Conservation (phyloP, 2,329 filamentous ascomycete species). For the Trichoderma arundinaceum region DNA sequence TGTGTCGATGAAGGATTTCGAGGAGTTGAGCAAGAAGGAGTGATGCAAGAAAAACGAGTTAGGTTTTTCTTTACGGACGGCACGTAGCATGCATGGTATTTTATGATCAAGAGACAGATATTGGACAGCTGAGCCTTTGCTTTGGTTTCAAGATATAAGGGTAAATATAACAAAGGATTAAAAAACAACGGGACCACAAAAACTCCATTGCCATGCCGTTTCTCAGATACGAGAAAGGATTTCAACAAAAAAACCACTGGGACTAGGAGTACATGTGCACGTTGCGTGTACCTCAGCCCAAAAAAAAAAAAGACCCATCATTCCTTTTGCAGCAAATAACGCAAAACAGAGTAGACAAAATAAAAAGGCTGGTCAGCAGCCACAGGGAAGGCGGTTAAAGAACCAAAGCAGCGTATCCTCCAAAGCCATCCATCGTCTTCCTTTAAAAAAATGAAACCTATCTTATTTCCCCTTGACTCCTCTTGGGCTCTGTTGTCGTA, state of each 20-base stretch:
- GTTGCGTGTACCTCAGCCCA: slow-evolving; percentile 38
- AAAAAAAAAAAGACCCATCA: slow-evolving; percentile 44
- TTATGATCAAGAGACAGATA: slow-evolving; percentile 1
- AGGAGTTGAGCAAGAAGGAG: slow-evolving; percentile 31
- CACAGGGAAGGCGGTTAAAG: background rate
- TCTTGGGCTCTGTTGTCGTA: slow-evolving; percentile 9
- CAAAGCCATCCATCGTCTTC: slow-evolving; percentile 12
- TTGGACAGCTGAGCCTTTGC: slow-evolving; percentile 8
- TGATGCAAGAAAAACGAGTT: background rate
- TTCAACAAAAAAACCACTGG: background rate
- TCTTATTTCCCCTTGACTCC: background rate
- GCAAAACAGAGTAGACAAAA: background rate
- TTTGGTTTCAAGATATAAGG: background rate
- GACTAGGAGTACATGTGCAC: background rate
- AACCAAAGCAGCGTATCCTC: slow-evolving; percentile 15
- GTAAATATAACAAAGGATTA: slow-evolving; percentile 22
- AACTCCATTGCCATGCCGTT: slow-evolving; percentile 30
- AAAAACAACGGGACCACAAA: slow-evolving; percentile 18
- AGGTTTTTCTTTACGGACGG: background rate
- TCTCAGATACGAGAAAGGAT: slow-evolving; percentile 33
- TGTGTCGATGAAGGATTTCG: slow-evolving; percentile 59
- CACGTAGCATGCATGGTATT: background rate
- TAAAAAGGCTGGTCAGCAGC: slow-evolving; percentile 22
- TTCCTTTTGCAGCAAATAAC: slow-evolving; percentile 23
- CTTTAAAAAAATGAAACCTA: background rate